Evolutionary conservation across 139 green algal species (phyloP).

Genomic region (Haematococcus lacustris): DNA sequence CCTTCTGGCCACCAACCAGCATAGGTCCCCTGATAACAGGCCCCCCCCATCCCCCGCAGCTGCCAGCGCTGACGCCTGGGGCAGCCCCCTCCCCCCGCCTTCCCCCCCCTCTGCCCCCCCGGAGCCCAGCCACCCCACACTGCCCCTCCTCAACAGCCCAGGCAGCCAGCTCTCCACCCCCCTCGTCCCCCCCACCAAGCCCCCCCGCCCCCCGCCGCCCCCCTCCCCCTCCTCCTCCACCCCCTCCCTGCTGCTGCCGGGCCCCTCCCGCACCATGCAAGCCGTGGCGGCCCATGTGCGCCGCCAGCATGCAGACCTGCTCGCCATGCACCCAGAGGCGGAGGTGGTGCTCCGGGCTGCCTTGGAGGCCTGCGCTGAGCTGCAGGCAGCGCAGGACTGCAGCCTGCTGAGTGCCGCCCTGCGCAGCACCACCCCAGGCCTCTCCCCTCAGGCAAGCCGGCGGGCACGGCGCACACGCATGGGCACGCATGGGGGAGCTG

Average conservation of each 20-base stretch:
- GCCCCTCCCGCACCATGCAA: slow-evolving; percentile 7
- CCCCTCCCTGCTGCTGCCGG: background rate
- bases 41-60: too few relatives aligned
- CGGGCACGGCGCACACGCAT: too few relatives aligned
- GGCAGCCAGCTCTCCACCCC: background rate
- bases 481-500: too few relatives aligned
- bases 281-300: slow-evolving; percentile 4
- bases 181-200: background rate
- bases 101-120: too few relatives aligned
- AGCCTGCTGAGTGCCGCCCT: background rate
- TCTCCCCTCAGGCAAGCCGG: too few relatives aligned
- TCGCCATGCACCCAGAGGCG: background rate
- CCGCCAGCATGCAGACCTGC: background rate
- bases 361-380: background rate
- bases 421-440: too few relatives aligned
- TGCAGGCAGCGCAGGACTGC: slow-evolving; percentile 2
- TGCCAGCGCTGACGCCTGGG: too few relatives aligned
- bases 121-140: too few relatives aligned
- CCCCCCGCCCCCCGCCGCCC: too few relatives aligned
- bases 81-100: too few relatives aligned
- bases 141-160: background rate
- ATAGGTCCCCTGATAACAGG: too few relatives aligned
- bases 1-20: too few relatives aligned
- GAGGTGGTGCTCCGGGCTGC: background rate
- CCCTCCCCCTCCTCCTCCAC: background rate